Base-by-base conservation (phyloP, 805 yeast species). In the Yamadazyma laniorum region DNA sequence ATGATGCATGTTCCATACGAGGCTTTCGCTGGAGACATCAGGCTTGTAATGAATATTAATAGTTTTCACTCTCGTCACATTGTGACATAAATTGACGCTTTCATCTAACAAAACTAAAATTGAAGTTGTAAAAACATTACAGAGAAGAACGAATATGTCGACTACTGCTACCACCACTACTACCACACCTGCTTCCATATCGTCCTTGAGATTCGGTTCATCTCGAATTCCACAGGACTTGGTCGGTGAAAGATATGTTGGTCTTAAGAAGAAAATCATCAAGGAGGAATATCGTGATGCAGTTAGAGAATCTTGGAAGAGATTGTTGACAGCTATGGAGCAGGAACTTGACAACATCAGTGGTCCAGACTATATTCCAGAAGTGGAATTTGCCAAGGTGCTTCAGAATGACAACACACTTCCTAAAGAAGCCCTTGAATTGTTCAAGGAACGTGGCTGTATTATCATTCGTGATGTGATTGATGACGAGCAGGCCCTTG, bases 371-470 rank as follows among this genome's bases (percentile, higher is more conserved):
- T 22, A 22, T 22, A 22, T 22, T 22, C 25, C 25, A 22, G 25
- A 22, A 12, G 25, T 22, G 11, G 12, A 22, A 8, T 22, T 22
- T 22, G 25, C 8, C 12, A 22, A 12, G 8, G 12, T 22, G 12
- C 12, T 22, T 8, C 8, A 22, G 11, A 22, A 22, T 12, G 12
- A 61, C 91, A 98, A 41, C 82, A 79, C 58, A 84, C 72, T 51
- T 82, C 81, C 98, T 98, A 91, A 61, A 91, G 98, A 35, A 98
- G 98, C 48, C 91, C 82, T 67, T 91, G 98, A 56, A 91, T 98
- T 12, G n/a, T n/a, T n/a, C n/a, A n/a, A n/a, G n/a, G n/a, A n/a
- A n/a, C 27, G 48, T 26, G 57, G 57, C 3, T 43, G 40, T 12
- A 16, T 44, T 19, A 40, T 52, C 46, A 39, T 51, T n/a, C 42